phyloP scores from a whole-genome alignment of 1,139 yeast genomes.

The Yamadazyma diddensiae region DNA sequence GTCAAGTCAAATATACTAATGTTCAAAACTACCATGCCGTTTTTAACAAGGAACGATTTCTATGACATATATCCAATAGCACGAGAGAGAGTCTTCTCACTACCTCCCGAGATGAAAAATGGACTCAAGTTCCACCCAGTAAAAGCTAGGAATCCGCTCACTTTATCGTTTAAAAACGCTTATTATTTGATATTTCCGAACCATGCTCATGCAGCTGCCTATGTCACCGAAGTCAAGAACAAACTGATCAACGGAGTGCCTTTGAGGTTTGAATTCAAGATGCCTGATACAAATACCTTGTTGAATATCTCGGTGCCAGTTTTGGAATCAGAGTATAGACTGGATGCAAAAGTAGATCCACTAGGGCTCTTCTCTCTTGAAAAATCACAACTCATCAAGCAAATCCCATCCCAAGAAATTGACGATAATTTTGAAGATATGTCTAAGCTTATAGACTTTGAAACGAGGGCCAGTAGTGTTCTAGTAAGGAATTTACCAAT shows the following conservation, averaged over 20 bases:
- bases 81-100: slow-evolving; percentile 27
- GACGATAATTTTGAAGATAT: slow-evolving; percentile 9
- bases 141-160: slow-evolving; percentile 47
- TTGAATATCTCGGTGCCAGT: slow-evolving; percentile 2
- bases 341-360: background rate
- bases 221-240: slow-evolving; percentile 45
- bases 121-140: slow-evolving; percentile 34
- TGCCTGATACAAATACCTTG: slow-evolving; percentile 2
- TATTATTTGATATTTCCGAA: slow-evolving; percentile 53
- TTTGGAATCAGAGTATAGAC: too few relatives aligned
- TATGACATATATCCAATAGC: slow-evolving; percentile 31
- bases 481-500: slow-evolving; percentile 41
- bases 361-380: background rate
- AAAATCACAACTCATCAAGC: background rate
- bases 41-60: slow-evolving; percentile 37
- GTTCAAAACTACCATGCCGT: slow-evolving; percentile 36
- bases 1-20: slow-evolving; percentile 29
- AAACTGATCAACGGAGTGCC: slow-evolving; percentile 51
- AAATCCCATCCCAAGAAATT: background rate
- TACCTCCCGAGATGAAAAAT: slow-evolving; percentile 19
- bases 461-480: slow-evolving; percentile 20
- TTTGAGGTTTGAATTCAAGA: slow-evolving; percentile 42
- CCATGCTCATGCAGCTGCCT: slow-evolving; percentile 48
- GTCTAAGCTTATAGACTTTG: slow-evolving; percentile 8
- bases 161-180: slow-evolving; percentile 41